Evolutionary conservation across 495 filamentous ascomycete genomes (phyloP).

Genomic region (Trichoderma orchidacearum): DNA sequence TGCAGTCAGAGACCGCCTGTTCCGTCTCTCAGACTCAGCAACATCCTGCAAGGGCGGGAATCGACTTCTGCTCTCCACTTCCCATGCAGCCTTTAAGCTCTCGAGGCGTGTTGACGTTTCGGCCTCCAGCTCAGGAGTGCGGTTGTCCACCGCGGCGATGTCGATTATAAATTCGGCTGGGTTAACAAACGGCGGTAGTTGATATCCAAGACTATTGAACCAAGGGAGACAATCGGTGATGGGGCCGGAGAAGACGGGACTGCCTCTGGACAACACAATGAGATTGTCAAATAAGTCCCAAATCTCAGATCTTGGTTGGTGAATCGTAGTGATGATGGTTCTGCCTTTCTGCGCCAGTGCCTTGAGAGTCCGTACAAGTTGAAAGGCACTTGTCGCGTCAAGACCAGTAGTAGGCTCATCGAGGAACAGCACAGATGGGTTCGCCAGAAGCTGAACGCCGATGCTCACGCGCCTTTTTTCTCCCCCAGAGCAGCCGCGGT

Average conservation of each 20-base stretch:
- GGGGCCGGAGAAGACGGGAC: constrained; percentile 49
- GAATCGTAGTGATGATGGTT: constrained; percentile 59
- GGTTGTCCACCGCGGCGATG: constrained; percentile 54
- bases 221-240: constrained; percentile 38
- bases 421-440: constrained; percentile 60
- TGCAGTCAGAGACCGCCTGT: constrained; percentile 3
- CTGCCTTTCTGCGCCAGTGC: constrained; percentile 48
- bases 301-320: constrained; percentile 62
- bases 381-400: constrained; percentile 63
- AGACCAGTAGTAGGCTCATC: constrained; percentile 68
- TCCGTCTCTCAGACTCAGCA: neutral
- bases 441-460: constrained; percentile 61
- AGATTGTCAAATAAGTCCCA: constrained; percentile 61
- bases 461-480: constrained; percentile 63
- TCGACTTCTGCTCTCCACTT: constrained; percentile 14
- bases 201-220: constrained; percentile 40
- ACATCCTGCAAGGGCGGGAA: constrained; percentile 7
- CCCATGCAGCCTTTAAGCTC: constrained; percentile 40
- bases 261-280: constrained; percentile 47
- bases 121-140: constrained; percentile 44
- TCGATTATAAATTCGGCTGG: constrained; percentile 65
- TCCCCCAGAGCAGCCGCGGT: constrained; percentile 63
- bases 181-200: constrained; percentile 54
- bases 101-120: constrained; percentile 41
- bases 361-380: constrained; percentile 56